Evolutionary conservation across 192 early-diverging fungal species (phyloP).

Genomic region (Entomortierella chlamydospora): DNA sequence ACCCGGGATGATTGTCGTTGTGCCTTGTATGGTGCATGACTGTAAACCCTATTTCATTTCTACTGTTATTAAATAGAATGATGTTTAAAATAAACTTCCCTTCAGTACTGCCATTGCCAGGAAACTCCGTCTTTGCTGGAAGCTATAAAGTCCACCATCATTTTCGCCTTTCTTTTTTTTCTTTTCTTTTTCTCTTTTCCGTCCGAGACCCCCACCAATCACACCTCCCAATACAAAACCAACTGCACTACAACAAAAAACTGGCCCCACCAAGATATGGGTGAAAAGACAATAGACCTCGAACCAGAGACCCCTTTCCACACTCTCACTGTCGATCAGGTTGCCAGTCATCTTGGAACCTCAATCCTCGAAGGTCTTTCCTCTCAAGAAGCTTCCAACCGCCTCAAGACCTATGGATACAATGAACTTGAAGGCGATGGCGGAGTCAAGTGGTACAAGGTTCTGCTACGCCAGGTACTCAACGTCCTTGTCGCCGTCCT

Average conservation of each 20-base stretch:
- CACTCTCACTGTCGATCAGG: constrained; percentile 37
- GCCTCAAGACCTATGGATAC: constrained; percentile 56
- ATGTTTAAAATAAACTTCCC: neutral
- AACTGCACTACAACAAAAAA: neutral
- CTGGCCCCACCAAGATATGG: constrained; percentile 6
- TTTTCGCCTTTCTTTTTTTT: neutral
- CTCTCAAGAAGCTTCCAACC: constrained; percentile 59
- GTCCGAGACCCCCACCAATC: neutral
- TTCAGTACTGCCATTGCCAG: neutral
- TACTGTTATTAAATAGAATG: neutral
- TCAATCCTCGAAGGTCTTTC: constrained; percentile 55
- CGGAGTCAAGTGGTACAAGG: constrained; percentile 71
- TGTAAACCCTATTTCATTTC: neutral
- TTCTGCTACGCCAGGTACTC: constrained; percentile 71
- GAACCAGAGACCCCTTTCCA: constrained; percentile 47
- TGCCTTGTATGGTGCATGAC: neutral
- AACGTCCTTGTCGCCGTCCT: constrained; percentile 76
- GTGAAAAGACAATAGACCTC: constrained; percentile 26
- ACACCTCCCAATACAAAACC: neutral
- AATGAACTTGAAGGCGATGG: constrained; percentile 79
- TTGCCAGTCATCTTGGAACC: constrained; percentile 24
- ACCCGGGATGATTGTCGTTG: neutral
- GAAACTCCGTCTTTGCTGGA: too few species aligned
- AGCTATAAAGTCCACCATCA: neutral
- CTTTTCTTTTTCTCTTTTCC: constrained; percentile 1